Base-by-base conservation (phyloP, 2,329 filamentous ascomycete genomes). In the Diaporthe citriasiana region DNA sequence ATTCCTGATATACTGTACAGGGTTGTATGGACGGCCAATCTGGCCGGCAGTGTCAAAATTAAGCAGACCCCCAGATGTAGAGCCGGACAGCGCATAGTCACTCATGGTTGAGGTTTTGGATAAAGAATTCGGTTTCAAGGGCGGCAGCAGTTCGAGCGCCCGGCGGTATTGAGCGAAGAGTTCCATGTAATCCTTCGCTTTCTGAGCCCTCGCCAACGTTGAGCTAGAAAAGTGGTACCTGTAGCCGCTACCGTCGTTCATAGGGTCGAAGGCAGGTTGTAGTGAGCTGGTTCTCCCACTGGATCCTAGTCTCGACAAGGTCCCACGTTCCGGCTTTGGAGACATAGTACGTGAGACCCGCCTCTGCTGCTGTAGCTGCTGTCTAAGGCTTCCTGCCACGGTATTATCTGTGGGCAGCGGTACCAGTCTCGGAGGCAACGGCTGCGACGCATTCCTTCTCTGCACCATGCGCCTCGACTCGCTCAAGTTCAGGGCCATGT, bases 1-100 rank as follows among this genome's bases (percentile, higher is more conserved):
- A 80, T 99, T 98, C 27, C 97, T 92, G 72, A 98, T 93, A 78
- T 95, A 95, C 82, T 98, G 97, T 33, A 99, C 84, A 6, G 96
- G 97, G 81, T 99, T 98, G 81, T 98, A 98, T 2, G 87, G 84
- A 70, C 95, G 92, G 6, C 93, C 93, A 10, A 92, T 82, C 73
- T 78, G 84, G 68, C 76, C 82, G 82, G 71, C 82, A 75, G 73
- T 81, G 70, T 78, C 85, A 80, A 73, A 78, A 81, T 70, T 74
- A 38, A 68, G 51, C n/a, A 65, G 42, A 22, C 40, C 78, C 77
- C 74, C 84, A 77, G 63, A 84, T 79, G 76, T 84, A 33, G 75
- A 77, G 33, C 87, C 85, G 12, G 87, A 86, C 0, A 80, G 79
- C 0, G 85, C 83, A 4, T 85, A 82, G 63, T 83, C 87, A n/a